A percentile compares a stretch with the other conserved stretches of the same genome.
Conservation (phyloP, 1,139 yeast genomes). For the Meyerozyma carpophila region DNA sequence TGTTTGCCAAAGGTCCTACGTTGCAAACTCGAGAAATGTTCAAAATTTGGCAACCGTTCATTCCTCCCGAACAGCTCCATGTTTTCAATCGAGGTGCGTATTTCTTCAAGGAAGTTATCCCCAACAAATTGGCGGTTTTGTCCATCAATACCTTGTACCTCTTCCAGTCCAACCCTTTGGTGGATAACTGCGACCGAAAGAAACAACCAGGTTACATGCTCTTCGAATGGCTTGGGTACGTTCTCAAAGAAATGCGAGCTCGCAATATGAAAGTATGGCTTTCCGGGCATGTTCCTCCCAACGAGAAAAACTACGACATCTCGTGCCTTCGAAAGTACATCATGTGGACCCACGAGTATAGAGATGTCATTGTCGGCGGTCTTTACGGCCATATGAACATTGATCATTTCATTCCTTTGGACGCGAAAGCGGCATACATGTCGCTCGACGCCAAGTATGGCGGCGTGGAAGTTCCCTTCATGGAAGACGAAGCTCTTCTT, state of each 20-base stretch:
- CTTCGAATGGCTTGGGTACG: slow-evolving; percentile 73
- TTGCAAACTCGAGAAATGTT: slow-evolving; percentile 73
- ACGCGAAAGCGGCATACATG: slow-evolving; percentile 61
- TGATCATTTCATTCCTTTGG: slow-evolving; percentile 78
- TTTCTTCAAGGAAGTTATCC: slow-evolving; percentile 70
- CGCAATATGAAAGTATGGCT: slow-evolving; percentile 82
- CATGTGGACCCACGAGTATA: slow-evolving; percentile 73
- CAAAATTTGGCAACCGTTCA: slow-evolving; percentile 64
- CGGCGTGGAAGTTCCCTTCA: slow-evolving; percentile 3
- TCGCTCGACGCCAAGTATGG: slow-evolving; percentile 27
- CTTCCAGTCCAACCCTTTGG: slow-evolving; percentile 73
- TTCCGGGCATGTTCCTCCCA: slow-evolving; percentile 85
- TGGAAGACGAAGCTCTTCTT: slow-evolving; percentile 7
- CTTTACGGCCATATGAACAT: slow-evolving; percentile 85
- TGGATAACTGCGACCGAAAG: slow-evolving; percentile 67
- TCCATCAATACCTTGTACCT: slow-evolving; percentile 75
- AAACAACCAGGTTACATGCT: slow-evolving; percentile 77
- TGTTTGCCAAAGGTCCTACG: slow-evolving; percentile 82
- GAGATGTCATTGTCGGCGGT: slow-evolving; percentile 80
- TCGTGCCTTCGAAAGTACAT: slow-evolving; percentile 70
- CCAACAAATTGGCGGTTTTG: slow-evolving; percentile 68
- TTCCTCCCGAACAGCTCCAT: slow-evolving; percentile 77
- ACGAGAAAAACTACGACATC: slow-evolving; percentile 66
- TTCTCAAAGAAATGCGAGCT: slow-evolving; percentile 66
- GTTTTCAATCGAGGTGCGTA: slow-evolving; percentile 72